Evolutionary conservation across 352 stramenopile genomes (phyloP), one percentile per base, ranked within the genome.

Genomic region (Globisporangium emineosum): DNA sequence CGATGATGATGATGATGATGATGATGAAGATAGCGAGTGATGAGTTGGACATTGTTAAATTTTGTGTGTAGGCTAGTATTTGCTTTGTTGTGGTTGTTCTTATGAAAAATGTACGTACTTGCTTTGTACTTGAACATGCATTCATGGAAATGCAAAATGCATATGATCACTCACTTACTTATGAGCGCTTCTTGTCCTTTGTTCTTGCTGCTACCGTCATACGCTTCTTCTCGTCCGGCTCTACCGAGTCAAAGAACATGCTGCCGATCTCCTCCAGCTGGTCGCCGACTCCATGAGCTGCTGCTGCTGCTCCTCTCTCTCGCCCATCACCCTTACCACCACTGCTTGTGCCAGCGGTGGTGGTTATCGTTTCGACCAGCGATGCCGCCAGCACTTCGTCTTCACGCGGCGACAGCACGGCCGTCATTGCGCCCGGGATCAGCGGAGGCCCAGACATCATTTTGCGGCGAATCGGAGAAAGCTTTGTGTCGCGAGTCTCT

Each of bases 381-480:
- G 27, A 57, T 19, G 51, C 51, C 33, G 69, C 73, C 40, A 67
- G 62, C 3, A 85, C 71, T 65, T 86, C 69, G 29, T 86, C 77
- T 40, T 74, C 75, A 1, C 79, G 75, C 19, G 79, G 75, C 3
- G 79, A 84, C 15, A 60, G 45, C 7, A 81, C 70, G 3, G 68
- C 56, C 29, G 65, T 15, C 2, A 56, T 45, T 1, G 57, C 60
- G 7, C 72, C n/a, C 10, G 29, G 57, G 6, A 62, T 35, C 21
- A 56, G 40, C 12, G 67, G 75, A 12, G 62, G 56, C 19, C 68
- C 58, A 8, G 67, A 60, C 71, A 83, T 70, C 77, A 84, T 85
- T 62, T 81, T 84, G 15, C 65, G 69, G 56, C 75, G 60, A 9
- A 82, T 78, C 1, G 75, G 77, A 2, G 77, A 88, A 5, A 86